Conservation (phyloP, 2,329 filamentous ascomycete species). For the Fusarium albosuccineum region DNA sequence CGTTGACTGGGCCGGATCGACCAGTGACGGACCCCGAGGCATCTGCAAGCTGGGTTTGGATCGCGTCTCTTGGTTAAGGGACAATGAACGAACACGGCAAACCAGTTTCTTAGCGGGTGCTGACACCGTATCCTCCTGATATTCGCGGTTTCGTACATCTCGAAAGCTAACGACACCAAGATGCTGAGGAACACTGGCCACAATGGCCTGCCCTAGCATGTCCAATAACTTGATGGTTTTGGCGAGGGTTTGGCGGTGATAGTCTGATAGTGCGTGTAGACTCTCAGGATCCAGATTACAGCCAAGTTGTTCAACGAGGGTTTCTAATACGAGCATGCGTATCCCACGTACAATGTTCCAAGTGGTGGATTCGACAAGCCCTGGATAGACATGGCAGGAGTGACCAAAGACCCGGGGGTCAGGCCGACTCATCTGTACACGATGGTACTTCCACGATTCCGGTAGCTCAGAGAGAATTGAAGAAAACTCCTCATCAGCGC, state of each 20-base stretch:
- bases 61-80: slow-evolving; percentile 30
- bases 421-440: slow-evolving; percentile 53
- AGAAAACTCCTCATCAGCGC: slow-evolving; percentile 60
- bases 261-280: slow-evolving; percentile 45
- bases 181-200: slow-evolving; percentile 63
- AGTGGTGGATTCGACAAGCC: slow-evolving; percentile 58
- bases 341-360: slow-evolving; percentile 64
- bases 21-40: slow-evolving; percentile 51
- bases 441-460: slow-evolving; percentile 57
- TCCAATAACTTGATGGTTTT: slow-evolving; percentile 55
- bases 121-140: slow-evolving; percentile 37
- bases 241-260: slow-evolving; percentile 53
- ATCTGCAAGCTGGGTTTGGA: slow-evolving; percentile 32
- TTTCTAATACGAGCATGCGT: slow-evolving; percentile 63
- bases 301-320: slow-evolving; percentile 59
- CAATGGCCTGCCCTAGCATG: slow-evolving; percentile 57
- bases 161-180: slow-evolving; percentile 61
- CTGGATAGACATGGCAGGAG: slow-evolving; percentile 61
- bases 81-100: slow-evolving; percentile 48
- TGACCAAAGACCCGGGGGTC: slow-evolving; percentile 58
- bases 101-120: slow-evolving; percentile 48
- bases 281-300: slow-evolving; percentile 22
- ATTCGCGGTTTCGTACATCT: slow-evolving; percentile 48
- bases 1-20: slow-evolving; percentile 55
- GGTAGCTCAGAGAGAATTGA: slow-evolving; percentile 55